phyloP scores from a whole-genome alignment of 2,329 filamentous ascomycete genomes.

The Diaporthe sp. region DNA sequence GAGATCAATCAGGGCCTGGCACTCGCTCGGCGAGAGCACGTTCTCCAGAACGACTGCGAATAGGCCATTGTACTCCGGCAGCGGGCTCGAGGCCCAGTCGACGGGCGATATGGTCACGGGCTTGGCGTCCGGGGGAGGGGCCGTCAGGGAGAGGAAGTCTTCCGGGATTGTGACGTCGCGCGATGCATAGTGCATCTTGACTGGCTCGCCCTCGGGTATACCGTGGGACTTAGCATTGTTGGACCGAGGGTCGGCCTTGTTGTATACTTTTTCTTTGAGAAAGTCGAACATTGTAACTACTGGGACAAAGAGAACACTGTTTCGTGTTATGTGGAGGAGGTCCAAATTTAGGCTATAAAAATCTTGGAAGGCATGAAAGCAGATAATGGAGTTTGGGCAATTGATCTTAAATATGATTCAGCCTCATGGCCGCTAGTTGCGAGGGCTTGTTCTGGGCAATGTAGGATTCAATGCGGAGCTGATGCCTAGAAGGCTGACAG shows the following conservation, averaged over 20 bases:
- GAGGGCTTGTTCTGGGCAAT: background rate
- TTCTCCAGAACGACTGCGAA: conserved; percentile 76
- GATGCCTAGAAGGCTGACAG: conserved; percentile 27
- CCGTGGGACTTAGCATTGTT: conserved; percentile 27
- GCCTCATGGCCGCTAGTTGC: background rate
- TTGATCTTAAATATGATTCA: conserved; percentile 6
- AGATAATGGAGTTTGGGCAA: background rate
- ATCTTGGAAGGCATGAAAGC: background rate
- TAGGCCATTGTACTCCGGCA: conserved; percentile 66
- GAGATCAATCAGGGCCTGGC: conserved; percentile 64
- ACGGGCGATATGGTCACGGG: conserved; percentile 64
- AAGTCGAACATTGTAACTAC: conserved; percentile 26
- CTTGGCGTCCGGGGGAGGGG: conserved; percentile 56
- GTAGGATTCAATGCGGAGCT: conserved; percentile 8
- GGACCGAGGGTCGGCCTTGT: conserved; percentile 33
- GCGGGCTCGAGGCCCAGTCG: conserved; percentile 64
- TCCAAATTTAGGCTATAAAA: background rate
- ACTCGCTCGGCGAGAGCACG: conserved; percentile 75
- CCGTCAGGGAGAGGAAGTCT: conserved; percentile 58
- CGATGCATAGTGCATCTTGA: conserved; percentile 47
- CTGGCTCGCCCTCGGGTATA: conserved; percentile 35
- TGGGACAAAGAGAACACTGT: background rate
- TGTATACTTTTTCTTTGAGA: background rate
- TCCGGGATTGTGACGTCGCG: conserved; percentile 57
- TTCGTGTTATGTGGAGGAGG: no score